phyloP scores from a whole-genome alignment of 805 yeast genomes.

The Yamadazyma laniorum region DNA sequence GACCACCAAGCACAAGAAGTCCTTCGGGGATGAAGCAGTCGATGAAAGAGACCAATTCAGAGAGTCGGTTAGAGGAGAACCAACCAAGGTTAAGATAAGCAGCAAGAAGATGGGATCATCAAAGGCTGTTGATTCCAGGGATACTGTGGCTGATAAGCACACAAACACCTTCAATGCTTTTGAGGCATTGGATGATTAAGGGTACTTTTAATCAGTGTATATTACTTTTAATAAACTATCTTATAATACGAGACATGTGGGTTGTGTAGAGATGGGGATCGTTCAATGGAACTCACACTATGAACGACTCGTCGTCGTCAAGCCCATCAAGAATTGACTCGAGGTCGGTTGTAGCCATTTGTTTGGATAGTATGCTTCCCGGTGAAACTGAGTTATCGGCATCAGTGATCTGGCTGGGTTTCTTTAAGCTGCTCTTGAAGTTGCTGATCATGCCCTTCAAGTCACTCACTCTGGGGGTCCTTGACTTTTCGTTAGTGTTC shows the following conservation, averaged over 20 bases:
- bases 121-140: conserved; percentile 71
- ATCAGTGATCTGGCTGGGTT: conserved; percentile 2
- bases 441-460: conserved; percentile 26
- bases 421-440: conserved; percentile 5
- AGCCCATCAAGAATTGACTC: conserved; percentile 34
- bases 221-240: conserved; percentile 3
- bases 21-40: conserved; percentile 43
- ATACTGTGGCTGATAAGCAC: conserved; percentile 65
- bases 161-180: conserved; percentile 74
- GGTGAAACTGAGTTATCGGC: conserved; percentile 14
- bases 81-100: conserved; percentile 61
- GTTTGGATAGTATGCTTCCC: conserved; percentile 30
- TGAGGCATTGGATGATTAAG: conserved; percentile 70
- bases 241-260: background rate
- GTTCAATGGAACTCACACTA: conserved; percentile 17
- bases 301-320: conserved; percentile 30
- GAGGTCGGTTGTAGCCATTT: conserved; percentile 31
- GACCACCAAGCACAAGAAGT: conserved; percentile 41
- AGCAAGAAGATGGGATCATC: conserved; percentile 73
- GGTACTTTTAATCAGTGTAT: conserved; percentile 23
- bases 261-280: background rate
- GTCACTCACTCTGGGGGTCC: conserved; percentile 36
- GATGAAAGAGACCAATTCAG: conserved; percentile 48
- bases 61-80: conserved; percentile 42
- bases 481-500: conserved; percentile 15